Conservation (phyloP, 495 filamentous ascomycete genomes). For the Trichoderma gamsii region DNA sequence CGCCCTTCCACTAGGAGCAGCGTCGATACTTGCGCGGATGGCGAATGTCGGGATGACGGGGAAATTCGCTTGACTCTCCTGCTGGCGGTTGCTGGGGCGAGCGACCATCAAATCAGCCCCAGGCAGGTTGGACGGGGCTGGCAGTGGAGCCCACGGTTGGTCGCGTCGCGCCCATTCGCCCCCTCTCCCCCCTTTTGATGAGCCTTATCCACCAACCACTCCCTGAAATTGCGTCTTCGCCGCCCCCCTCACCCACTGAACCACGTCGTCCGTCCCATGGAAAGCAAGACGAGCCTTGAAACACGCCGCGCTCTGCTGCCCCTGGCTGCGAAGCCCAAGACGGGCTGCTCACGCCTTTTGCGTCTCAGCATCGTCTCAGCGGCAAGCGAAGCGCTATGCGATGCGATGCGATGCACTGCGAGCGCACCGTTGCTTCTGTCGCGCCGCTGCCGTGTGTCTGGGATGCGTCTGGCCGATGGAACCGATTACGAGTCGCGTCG, state of each 20-base stretch:
- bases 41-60: slow-evolving; percentile 9
- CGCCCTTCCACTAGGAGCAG: neutral
- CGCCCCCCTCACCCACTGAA: slow-evolving; percentile 10
- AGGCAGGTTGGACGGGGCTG: slow-evolving; percentile 10
- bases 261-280: neutral
- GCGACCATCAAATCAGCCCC: slow-evolving; percentile 9
- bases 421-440: neutral
- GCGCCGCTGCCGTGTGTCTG: neutral
- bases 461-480: neutral
- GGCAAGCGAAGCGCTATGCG: neutral
- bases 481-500: slow-evolving; percentile 7
- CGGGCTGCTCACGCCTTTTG: neutral
- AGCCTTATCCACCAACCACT: slow-evolving; percentile 6
- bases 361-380: slow-evolving; percentile 11
- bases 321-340: neutral
- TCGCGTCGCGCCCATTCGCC: slow-evolving; percentile 13
- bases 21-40: neutral
- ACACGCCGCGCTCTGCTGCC: neutral
- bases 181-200: slow-evolving; percentile 10
- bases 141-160: slow-evolving; percentile 5
- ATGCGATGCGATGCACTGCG: no score
- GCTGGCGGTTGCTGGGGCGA: neutral
- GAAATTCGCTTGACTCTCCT: slow-evolving; percentile 11
- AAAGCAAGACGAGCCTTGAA: slow-evolving; percentile 7
- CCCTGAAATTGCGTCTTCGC: slow-evolving; percentile 13